A percentile compares a stretch with the other conserved stretches of the same genome.
Evolutionary conservation across 169 alveolate species (phyloP).

Genomic region (Toxoplasma gondii): DNA sequence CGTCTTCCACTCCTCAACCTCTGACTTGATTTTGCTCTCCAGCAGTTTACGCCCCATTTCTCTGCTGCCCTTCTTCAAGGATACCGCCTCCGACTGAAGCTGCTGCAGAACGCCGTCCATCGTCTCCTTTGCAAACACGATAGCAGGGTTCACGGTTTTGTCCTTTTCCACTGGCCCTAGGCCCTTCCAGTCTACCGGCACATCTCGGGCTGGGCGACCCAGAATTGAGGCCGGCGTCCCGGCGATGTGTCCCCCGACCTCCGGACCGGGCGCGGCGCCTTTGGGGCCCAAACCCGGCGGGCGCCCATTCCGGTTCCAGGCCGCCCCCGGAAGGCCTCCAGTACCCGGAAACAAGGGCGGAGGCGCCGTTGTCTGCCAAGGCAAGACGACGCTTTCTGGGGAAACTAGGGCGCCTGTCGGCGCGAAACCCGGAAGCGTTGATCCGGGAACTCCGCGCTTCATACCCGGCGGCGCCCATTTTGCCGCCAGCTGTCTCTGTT

Average conservation of each 20-base stretch:
- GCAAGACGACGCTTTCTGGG: not conserved
- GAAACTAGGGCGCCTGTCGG: not conserved
- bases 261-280: slow-evolving; percentile 35
- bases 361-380: slow-evolving; percentile 16
- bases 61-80: slow-evolving; percentile 61
- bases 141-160: slow-evolving; percentile 57
- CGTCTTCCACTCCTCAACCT: slow-evolving; percentile 40
- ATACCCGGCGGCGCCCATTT: not conserved
- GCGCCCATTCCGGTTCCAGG: slow-evolving; percentile 26
- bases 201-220: not conserved
- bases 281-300: slow-evolving; percentile 43
- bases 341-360: slow-evolving; percentile 6
- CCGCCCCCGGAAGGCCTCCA: not conserved
- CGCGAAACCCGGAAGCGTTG: not conserved
- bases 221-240: slow-evolving; percentile 39
- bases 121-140: slow-evolving; percentile 52
- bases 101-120: slow-evolving; percentile 65
- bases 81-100: slow-evolving; percentile 47
- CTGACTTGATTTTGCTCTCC: slow-evolving; percentile 49
- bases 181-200: slow-evolving; percentile 25
- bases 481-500: not conserved
- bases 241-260: not conserved
- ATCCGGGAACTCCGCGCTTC: not conserved
- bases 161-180: slow-evolving; percentile 23
- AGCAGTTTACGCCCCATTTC: slow-evolving; percentile 48